These are phyloP conservation scores for Aspergillus persii DNA, from an alignment of 2,329 filamentous ascomycete genomes.

Conservation along the genomic window DNA sequence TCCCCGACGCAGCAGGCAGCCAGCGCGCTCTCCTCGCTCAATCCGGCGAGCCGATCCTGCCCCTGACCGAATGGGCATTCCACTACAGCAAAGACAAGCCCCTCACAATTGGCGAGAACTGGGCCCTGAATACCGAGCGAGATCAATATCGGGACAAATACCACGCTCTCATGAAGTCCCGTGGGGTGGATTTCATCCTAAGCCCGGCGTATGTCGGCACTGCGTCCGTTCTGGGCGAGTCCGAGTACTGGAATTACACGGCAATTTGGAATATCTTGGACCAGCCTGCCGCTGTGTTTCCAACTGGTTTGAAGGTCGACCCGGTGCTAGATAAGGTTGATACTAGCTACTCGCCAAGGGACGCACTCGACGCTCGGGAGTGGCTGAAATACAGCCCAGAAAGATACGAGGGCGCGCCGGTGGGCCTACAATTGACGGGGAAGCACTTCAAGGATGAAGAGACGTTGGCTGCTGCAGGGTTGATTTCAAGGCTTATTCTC, in stretches of 20 bases:
- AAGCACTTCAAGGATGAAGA: constrained; percentile 56
- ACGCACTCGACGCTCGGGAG: constrained; percentile 29
- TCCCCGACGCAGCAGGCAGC: constrained; percentile 43
- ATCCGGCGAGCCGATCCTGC: constrained; percentile 46
- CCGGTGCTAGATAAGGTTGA: constrained; percentile 23
- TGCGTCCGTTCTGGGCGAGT: constrained; percentile 31
- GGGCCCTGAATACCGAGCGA: constrained; percentile 26
- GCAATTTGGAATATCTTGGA: constrained; percentile 36
- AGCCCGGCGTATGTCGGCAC: constrained; percentile 28
- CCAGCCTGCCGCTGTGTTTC: constrained; percentile 29
- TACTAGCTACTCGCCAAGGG: constrained; percentile 21
- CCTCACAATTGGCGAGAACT: constrained; percentile 28
- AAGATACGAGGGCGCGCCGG: constrained; percentile 43
- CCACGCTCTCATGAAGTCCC: constrained; percentile 28
- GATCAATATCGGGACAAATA: constrained; percentile 32
- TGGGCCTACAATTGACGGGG: constrained; percentile 53
- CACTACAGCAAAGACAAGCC: constrained; percentile 20
- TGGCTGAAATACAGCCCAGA: constrained; percentile 34
- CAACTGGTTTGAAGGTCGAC: constrained; percentile 29
- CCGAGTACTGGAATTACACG: constrained; percentile 38
- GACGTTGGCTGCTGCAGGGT: constrained; percentile 31
- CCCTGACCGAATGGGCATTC: constrained; percentile 44
- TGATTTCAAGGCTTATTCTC: constrained; percentile 22
- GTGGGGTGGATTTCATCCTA: constrained; percentile 33
- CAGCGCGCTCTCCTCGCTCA: constrained; percentile 33